phyloP scores from a whole-genome alignment of 2,329 filamentous ascomycete genomes.

The Cladosporium sp. region DNA sequence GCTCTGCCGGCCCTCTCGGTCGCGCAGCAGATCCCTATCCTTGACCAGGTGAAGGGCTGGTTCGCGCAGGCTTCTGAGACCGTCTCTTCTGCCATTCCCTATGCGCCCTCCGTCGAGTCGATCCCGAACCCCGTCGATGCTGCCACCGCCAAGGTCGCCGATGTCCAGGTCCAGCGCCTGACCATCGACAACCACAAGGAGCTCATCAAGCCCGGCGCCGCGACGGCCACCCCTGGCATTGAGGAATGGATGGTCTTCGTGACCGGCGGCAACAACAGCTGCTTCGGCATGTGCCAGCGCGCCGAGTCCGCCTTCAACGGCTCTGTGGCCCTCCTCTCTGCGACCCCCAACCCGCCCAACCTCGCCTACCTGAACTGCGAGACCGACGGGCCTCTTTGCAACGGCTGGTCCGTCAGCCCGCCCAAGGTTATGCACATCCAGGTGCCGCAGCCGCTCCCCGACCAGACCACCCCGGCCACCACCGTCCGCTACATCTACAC shows the following conservation, averaged over 20 bases:
- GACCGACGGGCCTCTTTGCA: slow-evolving; percentile 66
- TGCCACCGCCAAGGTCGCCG: slow-evolving; percentile 44
- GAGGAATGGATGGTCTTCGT: slow-evolving; percentile 73
- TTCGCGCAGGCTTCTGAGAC: slow-evolving; percentile 50
- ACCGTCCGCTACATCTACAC: slow-evolving; percentile 60
- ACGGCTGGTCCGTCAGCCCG: slow-evolving; percentile 61
- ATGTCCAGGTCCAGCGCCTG: slow-evolving; percentile 50
- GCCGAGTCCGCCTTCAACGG: slow-evolving; percentile 57
- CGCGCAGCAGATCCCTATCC: slow-evolving; percentile 54
- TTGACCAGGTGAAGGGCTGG: slow-evolving; percentile 54
- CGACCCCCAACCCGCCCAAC: slow-evolving; percentile 56
- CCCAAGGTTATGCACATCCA: slow-evolving; percentile 61
- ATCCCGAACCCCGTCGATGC: slow-evolving; percentile 44
- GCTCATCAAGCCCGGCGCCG: slow-evolving; percentile 56
- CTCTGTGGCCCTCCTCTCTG: slow-evolving; percentile 49
- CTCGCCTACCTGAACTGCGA: slow-evolving; percentile 70
- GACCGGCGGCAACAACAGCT: slow-evolving; percentile 72
- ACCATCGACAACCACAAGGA: slow-evolving; percentile 66
- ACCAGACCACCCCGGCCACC: slow-evolving; percentile 57
- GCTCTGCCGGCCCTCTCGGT: slow-evolving; percentile 45
- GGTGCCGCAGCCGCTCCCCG: slow-evolving; percentile 52
- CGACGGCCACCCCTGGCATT: slow-evolving; percentile 51
- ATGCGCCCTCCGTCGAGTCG: slow-evolving; percentile 18
- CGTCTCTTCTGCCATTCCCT: slow-evolving; percentile 49
- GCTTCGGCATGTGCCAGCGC: slow-evolving; percentile 61